Evolutionary conservation across 225 moss, liverwort and hornwort species (phyloP).

Genomic region (Sphagnum tenellum): DNA sequence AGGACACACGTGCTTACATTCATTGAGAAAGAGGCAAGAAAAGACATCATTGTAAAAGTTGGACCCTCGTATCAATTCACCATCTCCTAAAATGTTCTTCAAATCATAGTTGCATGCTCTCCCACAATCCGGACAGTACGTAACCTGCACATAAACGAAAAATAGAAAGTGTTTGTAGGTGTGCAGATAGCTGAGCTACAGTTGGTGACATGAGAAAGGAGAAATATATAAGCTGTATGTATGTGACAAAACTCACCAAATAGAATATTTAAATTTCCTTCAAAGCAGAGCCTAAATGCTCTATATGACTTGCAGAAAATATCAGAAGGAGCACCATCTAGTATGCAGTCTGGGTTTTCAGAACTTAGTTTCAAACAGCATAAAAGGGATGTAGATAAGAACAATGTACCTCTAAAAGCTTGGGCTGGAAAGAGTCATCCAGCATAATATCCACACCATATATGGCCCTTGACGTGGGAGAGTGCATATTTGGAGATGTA

Average conservation of each 20-base stretch:
- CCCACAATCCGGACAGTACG: conserved; percentile 91
- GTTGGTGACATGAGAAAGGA: no score
- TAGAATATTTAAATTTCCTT: no score
- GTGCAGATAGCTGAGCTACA: no score
- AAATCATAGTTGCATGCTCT: conserved; percentile 97
- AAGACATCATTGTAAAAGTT: conserved; percentile 79
- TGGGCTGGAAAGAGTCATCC: conserved; percentile 72
- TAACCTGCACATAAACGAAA: conserved; percentile 47
- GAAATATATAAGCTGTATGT: no score
- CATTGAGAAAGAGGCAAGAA: conserved; percentile 74
- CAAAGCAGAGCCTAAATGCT: no score
- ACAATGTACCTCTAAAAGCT: conserved; percentile 75
- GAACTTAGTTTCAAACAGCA: no score
- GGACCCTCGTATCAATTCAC: conserved; percentile 53
- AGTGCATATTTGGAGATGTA: conserved; percentile 86
- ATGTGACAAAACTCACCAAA: no score
- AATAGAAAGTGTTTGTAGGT: no score
- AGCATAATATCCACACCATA: conserved; percentile 98
- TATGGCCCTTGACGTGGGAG: conserved; percentile 66
- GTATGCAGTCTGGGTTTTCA: no score
- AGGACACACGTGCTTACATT: conserved; percentile 42
- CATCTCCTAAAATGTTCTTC: conserved; percentile 58
- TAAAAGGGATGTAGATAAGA: no score
- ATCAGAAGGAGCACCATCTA: no score
- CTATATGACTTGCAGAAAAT: no score